Base-by-base conservation (phyloP, 1,284 basidiomycete species). In the Tilletia caries region DNA sequence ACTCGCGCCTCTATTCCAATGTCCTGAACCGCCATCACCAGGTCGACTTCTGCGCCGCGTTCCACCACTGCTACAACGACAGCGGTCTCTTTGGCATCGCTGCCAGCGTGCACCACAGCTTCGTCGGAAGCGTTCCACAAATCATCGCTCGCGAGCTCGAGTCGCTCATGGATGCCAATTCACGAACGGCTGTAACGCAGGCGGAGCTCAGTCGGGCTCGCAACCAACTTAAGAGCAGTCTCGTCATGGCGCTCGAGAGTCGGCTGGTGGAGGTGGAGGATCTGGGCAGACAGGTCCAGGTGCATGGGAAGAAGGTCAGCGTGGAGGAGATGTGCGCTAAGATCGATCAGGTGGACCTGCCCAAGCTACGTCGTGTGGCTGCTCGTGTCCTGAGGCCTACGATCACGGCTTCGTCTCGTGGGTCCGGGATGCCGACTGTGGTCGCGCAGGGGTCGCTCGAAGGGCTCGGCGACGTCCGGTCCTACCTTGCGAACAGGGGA, bases 31-130 rank as follows among this genome's bases (percentile, higher is more conserved):
- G 93, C 81, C 92, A 93, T 85, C 89, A 94, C 71, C 90, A 93
- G 79, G 89, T 98, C 80, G 95, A 98, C 85, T 92, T 94, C 84
- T 97, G 95, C 84, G 91, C 92, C n/a, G 91, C 93, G 33, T 97
- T 97, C 89, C 93, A 98, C 84, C 95, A 98, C 85, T 95, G 95
- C 81, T 98, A 98, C 85, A 90, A 90, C 70, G 95, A 98, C 84
- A 92, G 92, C 33, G 93, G 93, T 1, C 87, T 98, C 13, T 98
- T 98, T 82, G 96, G 95, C 23, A 88, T 98, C 67, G 91, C 92
- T 75, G 92, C 92, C 8, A 90, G 91, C n/a, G 93, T 95, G 82
- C 86, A 92, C 37, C 94, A 92, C 0, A 71, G 82, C 70, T 86
- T 86, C 74, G 87, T 88, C 15, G 85, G 87, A 8, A 87, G 88